phyloP scores from a whole-genome alignment of 805 yeast species.

The Yamadazyma endophytica region DNA sequence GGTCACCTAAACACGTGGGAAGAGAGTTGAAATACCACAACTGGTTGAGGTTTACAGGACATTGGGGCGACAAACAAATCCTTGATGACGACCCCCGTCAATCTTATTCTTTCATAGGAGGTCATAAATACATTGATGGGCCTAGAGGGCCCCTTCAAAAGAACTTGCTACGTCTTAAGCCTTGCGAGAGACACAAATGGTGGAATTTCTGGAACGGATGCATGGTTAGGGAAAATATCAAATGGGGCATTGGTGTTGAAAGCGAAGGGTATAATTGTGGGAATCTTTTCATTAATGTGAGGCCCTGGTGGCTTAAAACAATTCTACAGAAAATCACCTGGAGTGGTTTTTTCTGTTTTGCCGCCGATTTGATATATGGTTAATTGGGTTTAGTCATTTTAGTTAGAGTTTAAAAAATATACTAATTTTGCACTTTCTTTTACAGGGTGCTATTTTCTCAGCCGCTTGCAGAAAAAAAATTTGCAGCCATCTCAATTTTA shows the following conservation, averaged over 20 bases:
- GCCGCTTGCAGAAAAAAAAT: too few species aligned
- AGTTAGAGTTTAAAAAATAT: not conserved
- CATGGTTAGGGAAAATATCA: slow-evolving; percentile 66
- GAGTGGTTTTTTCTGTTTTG: slow-evolving; percentile 59
- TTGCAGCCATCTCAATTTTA: too few species aligned
- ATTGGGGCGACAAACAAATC: slow-evolving; percentile 86
- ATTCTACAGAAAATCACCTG: slow-evolving; percentile 48
- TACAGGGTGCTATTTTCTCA: too few species aligned
- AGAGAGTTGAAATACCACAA: slow-evolving; percentile 54
- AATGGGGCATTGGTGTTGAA: slow-evolving; percentile 86
- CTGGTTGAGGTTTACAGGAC: slow-evolving; percentile 81
- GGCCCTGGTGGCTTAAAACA: slow-evolving; percentile 48
- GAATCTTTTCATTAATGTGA: slow-evolving; percentile 47
- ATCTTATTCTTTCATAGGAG: slow-evolving; percentile 75
- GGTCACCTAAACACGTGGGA: slow-evolving; percentile 43
- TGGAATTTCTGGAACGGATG: slow-evolving; percentile 88
- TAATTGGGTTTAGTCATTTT: slow-evolving; percentile 12
- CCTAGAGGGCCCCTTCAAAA: slow-evolving; percentile 88
- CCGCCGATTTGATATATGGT: slow-evolving; percentile 49
- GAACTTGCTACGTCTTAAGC: slow-evolving; percentile 60
- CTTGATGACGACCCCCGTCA: slow-evolving; percentile 72
- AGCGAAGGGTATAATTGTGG: slow-evolving; percentile 86
- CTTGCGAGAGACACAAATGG: slow-evolving; percentile 88
- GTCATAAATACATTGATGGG: slow-evolving; percentile 88
- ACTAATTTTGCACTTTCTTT: not conserved